Evolutionary conservation across 2,329 filamentous ascomycete species (phyloP).

Genomic region (Fusarium anguioides): DNA sequence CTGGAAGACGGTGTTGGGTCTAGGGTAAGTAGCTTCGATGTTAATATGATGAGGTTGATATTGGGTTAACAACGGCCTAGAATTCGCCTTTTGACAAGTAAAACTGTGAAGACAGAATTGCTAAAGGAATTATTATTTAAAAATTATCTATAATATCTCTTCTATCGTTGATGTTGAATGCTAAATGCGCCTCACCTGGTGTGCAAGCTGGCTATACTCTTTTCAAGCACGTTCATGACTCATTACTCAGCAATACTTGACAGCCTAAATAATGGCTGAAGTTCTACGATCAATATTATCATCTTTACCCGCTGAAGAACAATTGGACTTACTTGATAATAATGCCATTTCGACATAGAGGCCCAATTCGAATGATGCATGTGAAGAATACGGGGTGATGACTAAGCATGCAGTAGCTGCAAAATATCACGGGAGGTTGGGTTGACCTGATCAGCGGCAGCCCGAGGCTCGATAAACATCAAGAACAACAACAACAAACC

Average conservation of each 20-base stretch:
- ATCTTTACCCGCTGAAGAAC: too few species aligned
- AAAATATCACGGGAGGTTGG: conserved; percentile 27
- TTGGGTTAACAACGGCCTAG: not conserved
- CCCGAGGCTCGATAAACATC: conserved; percentile 7
- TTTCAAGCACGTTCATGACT: not conserved
- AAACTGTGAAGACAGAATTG: not conserved
- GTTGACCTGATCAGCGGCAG: not conserved
- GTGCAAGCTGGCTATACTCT: not conserved
- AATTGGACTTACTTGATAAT: not conserved
- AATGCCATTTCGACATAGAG: not conserved
- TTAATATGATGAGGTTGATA: not conserved
- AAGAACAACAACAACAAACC: not conserved
- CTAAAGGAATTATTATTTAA: not conserved
- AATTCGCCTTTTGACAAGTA: not conserved
- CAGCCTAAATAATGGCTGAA: not conserved
- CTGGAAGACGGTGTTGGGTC: not conserved
- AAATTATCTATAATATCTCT: not conserved
- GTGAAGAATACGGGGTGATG: conserved; percentile 24
- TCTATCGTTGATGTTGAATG: too few species aligned
- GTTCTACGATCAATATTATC: too few species aligned
- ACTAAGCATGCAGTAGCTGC: conserved; percentile 24
- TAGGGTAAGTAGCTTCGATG: not conserved
- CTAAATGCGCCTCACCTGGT: not conserved
- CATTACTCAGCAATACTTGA: not conserved
- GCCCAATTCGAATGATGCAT: not conserved